These are phyloP conservation scores for Kuraishia floccosa DNA, from an alignment of 805 yeast genomes.

Conservation along the genomic window DNA sequence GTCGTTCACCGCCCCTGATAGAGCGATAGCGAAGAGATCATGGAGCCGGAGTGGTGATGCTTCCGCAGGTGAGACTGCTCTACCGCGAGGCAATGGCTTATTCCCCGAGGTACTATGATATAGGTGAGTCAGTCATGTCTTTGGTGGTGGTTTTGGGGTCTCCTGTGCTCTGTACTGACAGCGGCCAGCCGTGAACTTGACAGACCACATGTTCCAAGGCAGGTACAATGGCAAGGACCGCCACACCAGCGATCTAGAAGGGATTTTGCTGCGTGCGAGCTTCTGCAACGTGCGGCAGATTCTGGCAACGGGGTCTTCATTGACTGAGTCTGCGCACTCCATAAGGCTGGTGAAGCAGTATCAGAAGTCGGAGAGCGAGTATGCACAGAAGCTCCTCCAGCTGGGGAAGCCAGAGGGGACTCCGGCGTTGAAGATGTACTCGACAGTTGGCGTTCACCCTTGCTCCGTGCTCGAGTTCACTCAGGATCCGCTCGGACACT, in stretches of 20 bases:
- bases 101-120: slow-evolving; percentile 1
- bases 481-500: slow-evolving; percentile 23
- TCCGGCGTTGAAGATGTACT: slow-evolving; percentile 21
- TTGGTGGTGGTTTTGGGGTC: slow-evolving; percentile 1
- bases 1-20: too few species aligned
- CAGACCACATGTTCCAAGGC: slow-evolving; percentile 86
- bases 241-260: slow-evolving; percentile 57
- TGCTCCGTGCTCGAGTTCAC: slow-evolving; percentile 61
- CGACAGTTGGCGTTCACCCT: slow-evolving; percentile 95
- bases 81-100: too few species aligned
- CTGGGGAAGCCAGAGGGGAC: background rate
- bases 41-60: too few species aligned
- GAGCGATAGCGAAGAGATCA: too few species aligned
- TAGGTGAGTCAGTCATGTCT: slow-evolving; percentile 5
- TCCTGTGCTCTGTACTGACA: background rate
- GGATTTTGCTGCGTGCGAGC: slow-evolving; percentile 58
- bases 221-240: slow-evolving; percentile 55
- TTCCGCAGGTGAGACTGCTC: too few species aligned
- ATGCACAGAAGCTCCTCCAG: background rate
- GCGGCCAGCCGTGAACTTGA: slow-evolving; percentile 45
- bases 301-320: slow-evolving; percentile 76
- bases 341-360: slow-evolving; percentile 34
- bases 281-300: slow-evolving; percentile 53
- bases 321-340: slow-evolving; percentile 55
- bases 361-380: too few species aligned